Conservation (phyloP, 495 filamentous ascomycete species). For the Thermothielavioides terrestris region DNA sequence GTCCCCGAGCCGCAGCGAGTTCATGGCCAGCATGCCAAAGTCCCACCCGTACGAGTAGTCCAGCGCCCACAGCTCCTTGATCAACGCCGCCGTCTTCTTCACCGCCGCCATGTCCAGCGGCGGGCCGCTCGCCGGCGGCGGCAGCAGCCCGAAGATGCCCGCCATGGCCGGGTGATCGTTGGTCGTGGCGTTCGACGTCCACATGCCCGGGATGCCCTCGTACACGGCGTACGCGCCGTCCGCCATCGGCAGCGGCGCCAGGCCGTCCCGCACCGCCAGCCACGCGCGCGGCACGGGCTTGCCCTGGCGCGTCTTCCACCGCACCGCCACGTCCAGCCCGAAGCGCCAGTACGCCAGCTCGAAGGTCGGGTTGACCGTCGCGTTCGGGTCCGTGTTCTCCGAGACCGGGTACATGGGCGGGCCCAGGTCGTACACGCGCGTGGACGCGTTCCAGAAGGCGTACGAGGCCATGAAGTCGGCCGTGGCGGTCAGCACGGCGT, state of each 20-base stretch:
- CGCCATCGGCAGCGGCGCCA: constrained; percentile 39
- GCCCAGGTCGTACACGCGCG: constrained; percentile 40
- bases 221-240: constrained; percentile 41
- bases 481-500: constrained; percentile 32
- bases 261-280: constrained; percentile 33
- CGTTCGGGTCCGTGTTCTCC: constrained; percentile 45
- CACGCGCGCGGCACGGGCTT: constrained; percentile 30
- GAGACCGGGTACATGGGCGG: constrained; percentile 46
- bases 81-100: constrained; percentile 35
- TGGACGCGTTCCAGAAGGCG: constrained; percentile 39
- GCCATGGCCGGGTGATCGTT: constrained; percentile 46
- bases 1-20: constrained; percentile 39
- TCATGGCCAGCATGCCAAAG: constrained; percentile 48
- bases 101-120: constrained; percentile 33
- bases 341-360: constrained; percentile 48
- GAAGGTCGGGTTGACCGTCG: constrained; percentile 43
- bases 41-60: constrained; percentile 46
- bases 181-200: constrained; percentile 34
- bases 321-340: constrained; percentile 35
- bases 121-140: constrained; percentile 31
- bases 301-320: constrained; percentile 34
- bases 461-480: constrained; percentile 47
- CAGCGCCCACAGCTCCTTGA: constrained; percentile 40
- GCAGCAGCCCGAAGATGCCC: constrained; percentile 41
- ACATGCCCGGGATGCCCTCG: constrained; percentile 44